Evolutionary conservation across 2,329 filamentous ascomycete genomes (phyloP), one percentile per base, ranked within the genome.

Genomic region (Rhynchosporium agropyri): DNA sequence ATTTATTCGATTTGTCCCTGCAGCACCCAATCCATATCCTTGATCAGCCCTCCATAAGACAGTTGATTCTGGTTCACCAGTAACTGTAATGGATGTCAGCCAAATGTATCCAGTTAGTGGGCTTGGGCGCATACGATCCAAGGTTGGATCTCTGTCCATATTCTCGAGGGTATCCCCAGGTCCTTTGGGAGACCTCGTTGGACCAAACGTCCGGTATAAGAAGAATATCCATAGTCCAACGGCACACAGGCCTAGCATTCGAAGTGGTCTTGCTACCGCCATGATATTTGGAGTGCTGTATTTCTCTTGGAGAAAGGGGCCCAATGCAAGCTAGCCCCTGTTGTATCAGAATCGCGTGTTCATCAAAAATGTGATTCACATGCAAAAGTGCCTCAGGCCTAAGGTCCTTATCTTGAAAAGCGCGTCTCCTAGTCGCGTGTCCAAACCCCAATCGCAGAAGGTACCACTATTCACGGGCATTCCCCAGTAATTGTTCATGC

Each of bases 231-330:
- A 90, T 68, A 96, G 79, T 65, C 90, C 76, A 71, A 91, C 79
- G 67, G 89, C 90, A 66, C 86, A 81, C 68, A 90, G 83, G 69
- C 86, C 89, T 74, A 97, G 81, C 73, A 90, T 86, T 78, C 93
- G 88, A 75, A 97, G 89, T 63, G 92, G 91, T 80, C 89, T 88
- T 74, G 92, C 91, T 75, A 97, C 82, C 73, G 89, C 91, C 92
- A 97, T 97, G 69, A 71, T 84, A 66, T 67, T 64, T 63, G 65
- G 63, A 65, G 38, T 63, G 61, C 38, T 63, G 67, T 65, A 62
- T 55, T 10, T 12, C 43, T 62, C 54, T 58, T 57, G 63, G 36
- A 65, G 63, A 60, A 62, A 65, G 63, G 62, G 60, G 20, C 20
- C 20, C 20, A 20, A 20, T 20, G 20, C 20, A 20, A 20, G 20